These are phyloP conservation scores for Venturia aucupariae DNA, from an alignment of 2,329 filamentous ascomycete species.

Conservation along the genomic window DNA sequence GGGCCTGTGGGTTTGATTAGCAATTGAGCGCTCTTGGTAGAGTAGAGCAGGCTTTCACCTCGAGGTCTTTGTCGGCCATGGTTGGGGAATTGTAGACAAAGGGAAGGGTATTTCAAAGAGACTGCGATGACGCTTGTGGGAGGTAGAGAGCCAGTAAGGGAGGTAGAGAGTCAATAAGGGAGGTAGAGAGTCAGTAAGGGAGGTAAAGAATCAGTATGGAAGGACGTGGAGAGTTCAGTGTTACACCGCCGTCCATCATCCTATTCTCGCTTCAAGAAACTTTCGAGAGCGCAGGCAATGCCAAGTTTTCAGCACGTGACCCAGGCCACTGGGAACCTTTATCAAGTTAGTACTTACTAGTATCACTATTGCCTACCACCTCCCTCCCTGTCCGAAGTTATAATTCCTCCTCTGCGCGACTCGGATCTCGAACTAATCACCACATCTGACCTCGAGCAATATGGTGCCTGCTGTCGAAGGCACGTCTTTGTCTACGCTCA, in stretches of 20 bases:
- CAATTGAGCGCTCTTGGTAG: constrained; percentile 14
- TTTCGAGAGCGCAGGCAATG: neutral
- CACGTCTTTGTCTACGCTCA: constrained; percentile 70
- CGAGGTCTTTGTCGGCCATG: constrained; percentile 32
- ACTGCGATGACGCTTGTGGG: neutral
- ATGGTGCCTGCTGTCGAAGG: constrained; percentile 53
- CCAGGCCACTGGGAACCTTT: too few species aligned
- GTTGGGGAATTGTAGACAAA: neutral
- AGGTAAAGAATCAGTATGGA: neutral
- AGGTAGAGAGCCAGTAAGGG: too few species aligned
- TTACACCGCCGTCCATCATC: neutral
- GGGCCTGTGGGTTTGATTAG: constrained; percentile 35
- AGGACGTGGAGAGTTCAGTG: neutral
- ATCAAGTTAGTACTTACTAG: too few species aligned
- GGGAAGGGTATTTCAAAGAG: neutral
- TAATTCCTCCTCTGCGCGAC: too few species aligned
- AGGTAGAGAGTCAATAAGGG: too few species aligned
- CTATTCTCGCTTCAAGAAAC: neutral
- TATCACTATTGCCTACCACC: too few species aligned
- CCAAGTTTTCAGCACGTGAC: constrained; percentile 8
- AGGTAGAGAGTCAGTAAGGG: neutral
- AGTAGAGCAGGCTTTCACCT: constrained; percentile 24
- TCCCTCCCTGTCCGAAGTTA: too few species aligned
- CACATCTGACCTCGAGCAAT: neutral
- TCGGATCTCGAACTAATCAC: too few species aligned